Percentiles rank a stretch among this genome's conserved stretches.
Conservation (phyloP, 1,284 basidiomycete genomes). For the Clitocybe nebularis region DNA sequence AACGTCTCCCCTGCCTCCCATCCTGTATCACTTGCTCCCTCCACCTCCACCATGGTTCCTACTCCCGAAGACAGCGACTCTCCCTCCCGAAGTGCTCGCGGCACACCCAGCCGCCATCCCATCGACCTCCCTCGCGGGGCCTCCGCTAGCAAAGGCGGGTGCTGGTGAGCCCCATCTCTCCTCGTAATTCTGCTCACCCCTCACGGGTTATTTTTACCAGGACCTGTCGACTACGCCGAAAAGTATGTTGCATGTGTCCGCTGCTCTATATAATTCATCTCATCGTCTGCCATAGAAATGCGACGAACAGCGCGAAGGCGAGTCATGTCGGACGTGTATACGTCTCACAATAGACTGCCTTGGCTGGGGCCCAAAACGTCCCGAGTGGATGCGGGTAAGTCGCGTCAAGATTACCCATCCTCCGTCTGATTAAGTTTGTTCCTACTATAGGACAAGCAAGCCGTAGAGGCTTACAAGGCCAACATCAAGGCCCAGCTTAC, state of each 20-base stretch:
- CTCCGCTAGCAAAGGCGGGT: slow-evolving; percentile 64
- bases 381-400: slow-evolving; percentile 81
- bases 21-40: slow-evolving; percentile 29
- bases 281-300: slow-evolving; percentile 57
- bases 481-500: slow-evolving; percentile 76
- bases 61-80: slow-evolving; percentile 37
- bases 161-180: slow-evolving; percentile 50
- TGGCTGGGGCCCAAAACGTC: slow-evolving; percentile 75
- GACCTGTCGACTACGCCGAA: slow-evolving; percentile 77
- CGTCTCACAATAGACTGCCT: slow-evolving; percentile 74
- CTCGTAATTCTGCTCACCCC: slow-evolving; percentile 1
- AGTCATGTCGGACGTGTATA: slow-evolving; percentile 74
- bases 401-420: slow-evolving; percentile 10
- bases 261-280: slow-evolving; percentile 12
- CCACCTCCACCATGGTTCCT: slow-evolving; percentile 32
- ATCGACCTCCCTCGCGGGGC: slow-evolving; percentile 50
- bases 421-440: too few relatives aligned
- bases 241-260: slow-evolving; percentile 41
- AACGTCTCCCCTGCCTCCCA: slow-evolving; percentile 40
- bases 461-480: slow-evolving; percentile 79
- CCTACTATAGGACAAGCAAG: slow-evolving; percentile 64
- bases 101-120: slow-evolving; percentile 46
- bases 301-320: slow-evolving; percentile 73
- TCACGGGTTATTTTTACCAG: slow-evolving; percentile 33
- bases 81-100: slow-evolving; percentile 35